Evolutionary conservation across 257 asterid genomes (phyloP).

Genomic region (Capsicum rhomboideum): DNA sequence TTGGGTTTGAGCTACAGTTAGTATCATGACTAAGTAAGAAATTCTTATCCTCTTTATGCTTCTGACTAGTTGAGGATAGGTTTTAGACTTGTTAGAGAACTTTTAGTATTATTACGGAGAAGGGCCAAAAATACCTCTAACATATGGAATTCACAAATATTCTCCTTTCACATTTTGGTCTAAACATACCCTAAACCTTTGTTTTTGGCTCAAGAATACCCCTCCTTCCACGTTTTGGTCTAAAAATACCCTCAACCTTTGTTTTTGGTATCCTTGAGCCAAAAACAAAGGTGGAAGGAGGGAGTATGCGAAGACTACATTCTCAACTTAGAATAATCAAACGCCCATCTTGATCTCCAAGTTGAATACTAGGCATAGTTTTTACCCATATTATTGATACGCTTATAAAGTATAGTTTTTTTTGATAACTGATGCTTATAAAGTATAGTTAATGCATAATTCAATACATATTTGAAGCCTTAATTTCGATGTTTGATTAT

Average conservation of each 20-base stretch:
- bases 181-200: not conserved
- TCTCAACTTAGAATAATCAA: not conserved
- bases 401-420: not conserved
- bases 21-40: not conserved
- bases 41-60: no score
- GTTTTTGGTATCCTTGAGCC: not conserved
- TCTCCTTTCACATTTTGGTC: not conserved
- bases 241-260: not conserved
- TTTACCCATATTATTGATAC: no score
- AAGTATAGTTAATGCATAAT: not conserved
- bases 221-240: not conserved
- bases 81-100: not conserved
- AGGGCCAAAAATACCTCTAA: not conserved
- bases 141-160: not conserved
- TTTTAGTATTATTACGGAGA: not conserved
- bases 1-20: not conserved
- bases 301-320: not conserved
- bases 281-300: not conserved
- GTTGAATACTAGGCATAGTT: not conserved
- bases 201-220: no score
- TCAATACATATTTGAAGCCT: not conserved
- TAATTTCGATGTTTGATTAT: not conserved
- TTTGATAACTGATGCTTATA: no score
- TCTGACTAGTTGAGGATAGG: not conserved
- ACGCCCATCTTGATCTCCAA: not conserved